Percentiles rank a stretch among this genome's conserved stretches.
These are phyloP conservation scores for Penicillium silybi DNA, from an alignment of 495 filamentous ascomycete genomes.

Conservation along the genomic window DNA sequence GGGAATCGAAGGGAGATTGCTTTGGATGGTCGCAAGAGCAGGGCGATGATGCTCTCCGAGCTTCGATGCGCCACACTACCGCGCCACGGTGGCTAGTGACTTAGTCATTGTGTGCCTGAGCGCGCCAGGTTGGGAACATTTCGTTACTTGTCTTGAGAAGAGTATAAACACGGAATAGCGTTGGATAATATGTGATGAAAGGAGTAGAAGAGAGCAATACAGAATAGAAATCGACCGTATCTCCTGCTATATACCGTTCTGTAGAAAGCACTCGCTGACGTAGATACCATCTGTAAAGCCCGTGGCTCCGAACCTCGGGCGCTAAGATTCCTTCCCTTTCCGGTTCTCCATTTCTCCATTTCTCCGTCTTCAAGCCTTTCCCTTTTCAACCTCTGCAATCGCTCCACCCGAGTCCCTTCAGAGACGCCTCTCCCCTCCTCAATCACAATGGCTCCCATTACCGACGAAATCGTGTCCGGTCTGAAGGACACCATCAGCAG, in stretches of 20 bases:
- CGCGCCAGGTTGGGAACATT: not conserved
- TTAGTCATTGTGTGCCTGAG: constrained; percentile 12
- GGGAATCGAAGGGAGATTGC: not conserved
- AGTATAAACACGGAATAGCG: not conserved
- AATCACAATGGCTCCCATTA: constrained; percentile 75
- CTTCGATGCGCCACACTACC: constrained; percentile 17
- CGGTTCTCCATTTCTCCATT: constrained; percentile 34
- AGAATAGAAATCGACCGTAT: not conserved
- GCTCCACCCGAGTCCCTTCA: constrained; percentile 8
- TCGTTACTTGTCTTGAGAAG: not conserved
- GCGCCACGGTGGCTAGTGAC: constrained; percentile 19
- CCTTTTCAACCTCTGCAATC: constrained; percentile 18
- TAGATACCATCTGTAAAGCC: not conserved
- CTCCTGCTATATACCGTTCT: not conserved
- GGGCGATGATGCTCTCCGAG: constrained; percentile 27
- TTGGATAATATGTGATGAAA: not conserved
- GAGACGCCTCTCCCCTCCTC: constrained; percentile 12
- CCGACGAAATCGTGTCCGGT: constrained; percentile 67
- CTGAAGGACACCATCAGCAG: constrained; percentile 74
- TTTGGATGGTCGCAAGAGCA: constrained; percentile 12
- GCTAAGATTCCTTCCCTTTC: constrained; percentile 32
- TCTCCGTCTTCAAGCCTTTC: constrained; percentile 23
- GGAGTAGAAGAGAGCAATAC: not conserved
- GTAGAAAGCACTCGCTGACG: not conserved
- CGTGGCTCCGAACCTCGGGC: constrained; percentile 30